These are phyloP conservation scores for Castanea sativa DNA, from an alignment of 306 rosid genomes.

Conservation along the genomic window DNA sequence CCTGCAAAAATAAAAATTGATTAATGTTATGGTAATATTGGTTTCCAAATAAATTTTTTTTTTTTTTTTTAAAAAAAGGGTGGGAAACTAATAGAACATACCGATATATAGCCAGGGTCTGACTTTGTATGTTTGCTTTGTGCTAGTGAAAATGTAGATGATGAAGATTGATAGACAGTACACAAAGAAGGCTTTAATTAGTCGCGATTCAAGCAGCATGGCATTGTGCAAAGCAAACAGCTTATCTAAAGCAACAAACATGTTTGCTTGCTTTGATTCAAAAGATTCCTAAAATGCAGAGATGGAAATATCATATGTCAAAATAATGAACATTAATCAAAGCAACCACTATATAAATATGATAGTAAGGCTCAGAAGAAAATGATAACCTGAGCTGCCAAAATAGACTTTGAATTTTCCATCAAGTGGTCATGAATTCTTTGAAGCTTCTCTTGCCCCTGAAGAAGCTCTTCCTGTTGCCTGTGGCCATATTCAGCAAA, in stretches of 20 bases:
- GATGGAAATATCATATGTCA: neutral
- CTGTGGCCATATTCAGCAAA: conserved; percentile 56
- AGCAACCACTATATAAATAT: neutral
- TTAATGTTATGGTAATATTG: neutral
- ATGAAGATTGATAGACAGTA: conserved; percentile 52
- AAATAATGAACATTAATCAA: neutral
- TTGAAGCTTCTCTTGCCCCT: conserved; percentile 52
- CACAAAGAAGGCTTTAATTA: conserved; percentile 59
- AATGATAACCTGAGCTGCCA: conserved; percentile 61
- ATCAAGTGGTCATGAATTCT: conserved; percentile 65
- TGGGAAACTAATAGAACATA: conserved; percentile 7
- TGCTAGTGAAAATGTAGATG: conserved; percentile 83
- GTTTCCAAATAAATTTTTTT: neutral
- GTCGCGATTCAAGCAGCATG: conserved; percentile 53
- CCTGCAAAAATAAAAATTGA: conserved; percentile 35
- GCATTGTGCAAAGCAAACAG: conserved; percentile 41
- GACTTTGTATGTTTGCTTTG: conserved; percentile 70
- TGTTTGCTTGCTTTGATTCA: conserved; percentile 81
- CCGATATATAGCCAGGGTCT: conserved; percentile 78
- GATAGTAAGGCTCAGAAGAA: neutral
- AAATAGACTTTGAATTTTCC: conserved; percentile 61
- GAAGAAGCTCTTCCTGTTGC: conserved; percentile 73
- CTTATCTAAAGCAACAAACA: conserved; percentile 69
- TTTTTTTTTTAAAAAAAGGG: neutral
- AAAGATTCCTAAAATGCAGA: conserved; percentile 58